A percentile compares a stretch with the other conserved stretches of the same genome.
Evolutionary conservation across 768 basidiomycete genomes (phyloP).

Genomic region (Termitomyces sp.): DNA sequence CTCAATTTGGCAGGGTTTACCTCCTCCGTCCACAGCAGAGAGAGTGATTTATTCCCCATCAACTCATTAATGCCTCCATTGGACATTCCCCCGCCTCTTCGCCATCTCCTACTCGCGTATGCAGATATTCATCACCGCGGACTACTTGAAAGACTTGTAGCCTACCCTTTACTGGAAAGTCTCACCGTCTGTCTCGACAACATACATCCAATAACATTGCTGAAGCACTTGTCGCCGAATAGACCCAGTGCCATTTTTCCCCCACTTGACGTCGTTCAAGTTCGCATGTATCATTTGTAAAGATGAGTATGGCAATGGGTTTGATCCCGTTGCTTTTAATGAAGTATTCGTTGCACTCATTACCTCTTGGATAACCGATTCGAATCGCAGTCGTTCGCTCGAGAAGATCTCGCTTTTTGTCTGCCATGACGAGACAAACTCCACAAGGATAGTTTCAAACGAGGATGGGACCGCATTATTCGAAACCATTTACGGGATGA

Average conservation of each 20-base stretch:
- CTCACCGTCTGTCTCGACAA: not conserved
- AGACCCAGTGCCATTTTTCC: not conserved
- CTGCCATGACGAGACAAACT: too few species aligned
- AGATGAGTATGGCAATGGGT: not conserved
- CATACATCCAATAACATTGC: not conserved
- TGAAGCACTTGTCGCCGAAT: not conserved
- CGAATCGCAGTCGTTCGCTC: not conserved
- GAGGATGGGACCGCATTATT: not conserved
- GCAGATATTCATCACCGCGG: not conserved
- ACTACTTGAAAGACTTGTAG: not conserved
- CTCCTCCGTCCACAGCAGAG: not conserved
- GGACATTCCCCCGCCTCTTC: not conserved
- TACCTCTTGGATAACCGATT: not conserved
- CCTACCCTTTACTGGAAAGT: not conserved
- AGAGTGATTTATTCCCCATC: not conserved
- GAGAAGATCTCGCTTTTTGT: not conserved
- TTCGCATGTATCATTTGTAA: not conserved
- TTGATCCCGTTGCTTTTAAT: not conserved
- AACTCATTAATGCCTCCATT: not conserved
- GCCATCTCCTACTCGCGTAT: not conserved
- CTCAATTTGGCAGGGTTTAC: not conserved
- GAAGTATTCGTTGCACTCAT: not conserved
- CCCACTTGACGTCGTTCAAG: not conserved
- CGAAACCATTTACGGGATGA: not conserved
- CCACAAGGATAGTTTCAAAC: not conserved